phyloP scores from a whole-genome alignment of 2,329 filamentous ascomycete species.

The Ceratocystis diversiconidia region DNA sequence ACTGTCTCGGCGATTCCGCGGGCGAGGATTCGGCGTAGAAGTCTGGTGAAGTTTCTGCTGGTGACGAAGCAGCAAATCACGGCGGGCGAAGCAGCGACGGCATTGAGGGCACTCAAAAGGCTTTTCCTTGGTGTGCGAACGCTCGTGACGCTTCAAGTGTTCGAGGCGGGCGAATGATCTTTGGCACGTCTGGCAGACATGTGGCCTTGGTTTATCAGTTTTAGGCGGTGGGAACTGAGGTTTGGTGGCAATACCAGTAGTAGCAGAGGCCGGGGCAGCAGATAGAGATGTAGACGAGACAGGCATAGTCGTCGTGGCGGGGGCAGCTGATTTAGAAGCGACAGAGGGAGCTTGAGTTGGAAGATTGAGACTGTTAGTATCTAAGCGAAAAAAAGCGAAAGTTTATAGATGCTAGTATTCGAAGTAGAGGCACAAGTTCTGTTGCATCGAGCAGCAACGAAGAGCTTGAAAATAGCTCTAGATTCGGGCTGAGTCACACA shows the following conservation, averaged over 20 bases:
- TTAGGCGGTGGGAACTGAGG: constrained; percentile 63
- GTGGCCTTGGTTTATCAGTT: constrained; percentile 91
- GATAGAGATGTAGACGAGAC: constrained; percentile 23
- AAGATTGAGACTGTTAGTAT: neutral
- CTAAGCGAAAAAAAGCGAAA: neutral
- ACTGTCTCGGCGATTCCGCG: constrained; percentile 81
- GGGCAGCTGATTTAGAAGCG: neutral
- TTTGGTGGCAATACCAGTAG: constrained; percentile 25
- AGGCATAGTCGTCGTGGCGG: neutral
- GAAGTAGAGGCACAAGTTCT: neutral
- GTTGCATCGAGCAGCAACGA: neutral
- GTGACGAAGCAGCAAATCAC: constrained; percentile 81
- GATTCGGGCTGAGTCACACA: neutral
- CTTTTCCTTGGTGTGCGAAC: constrained; percentile 98
- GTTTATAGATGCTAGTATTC: neutral
- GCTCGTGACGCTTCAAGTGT: constrained; percentile 91
- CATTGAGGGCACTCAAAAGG: constrained; percentile 96
- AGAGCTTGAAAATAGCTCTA: neutral
- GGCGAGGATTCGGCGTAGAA: constrained; percentile 71
- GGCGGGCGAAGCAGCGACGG: constrained; percentile 81
- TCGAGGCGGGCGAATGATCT: constrained; percentile 89
- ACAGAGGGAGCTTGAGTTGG: neutral
- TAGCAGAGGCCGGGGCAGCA: constrained; percentile 37
- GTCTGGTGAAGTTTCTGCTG: constrained; percentile 98
- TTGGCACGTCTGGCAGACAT: constrained; percentile 81